Base-by-base conservation (phyloP, 352 stramenopile genomes). In the Plasmopara muralis region DNA sequence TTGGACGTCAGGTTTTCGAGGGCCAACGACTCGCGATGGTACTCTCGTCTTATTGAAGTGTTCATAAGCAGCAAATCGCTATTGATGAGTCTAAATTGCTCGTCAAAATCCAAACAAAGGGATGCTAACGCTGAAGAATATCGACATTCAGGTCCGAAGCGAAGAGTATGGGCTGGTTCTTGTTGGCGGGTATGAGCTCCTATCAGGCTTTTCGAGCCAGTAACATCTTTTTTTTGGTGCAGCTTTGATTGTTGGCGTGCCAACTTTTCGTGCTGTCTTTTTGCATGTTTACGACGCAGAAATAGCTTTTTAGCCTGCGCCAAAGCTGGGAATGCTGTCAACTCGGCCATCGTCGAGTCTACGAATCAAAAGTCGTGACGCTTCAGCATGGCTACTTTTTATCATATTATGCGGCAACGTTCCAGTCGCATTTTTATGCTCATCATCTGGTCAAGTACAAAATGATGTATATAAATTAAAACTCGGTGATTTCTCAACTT, bases 301-400 rank as follows among this genome's bases (percentile, higher is more conserved):
- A 61, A 73, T 40, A 64, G 46, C 51, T 55, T 63, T 48, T 70
- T 73, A 10, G 64, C 57, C 14, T 62, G 53, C 14, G 47, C 53
- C 16, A 74, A 54, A 1, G 62, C 62, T 9, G 62, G 58, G 39
- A 74, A 74, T 9, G 33, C 29, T 16, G 40, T 45, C 9, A 55
- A 15, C 16, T 43, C 59, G 10, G 15, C 14, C 48, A 47, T 55
- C 9, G 15, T 9, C 29, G 33, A 4, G 3, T 14, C 6, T 30
- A 7, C 2, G 18, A 16, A 14, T 39, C 8, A 28, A 34, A 13
- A 20, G 16, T 40, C 28, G 55, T 60, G 58, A 30, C 47, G 16
- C 30, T 61, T 57, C 51, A 16, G 49, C 15, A 56, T 64, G 41
- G 38, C 34, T 64, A 25, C 20, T 3, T 25, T 25, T 25, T 25